Percentiles rank a stretch among this genome's conserved stretches.
Evolutionary conservation across 495 filamentous ascomycete genomes (phyloP).

Genomic region (Talaromyces borbonicus): DNA sequence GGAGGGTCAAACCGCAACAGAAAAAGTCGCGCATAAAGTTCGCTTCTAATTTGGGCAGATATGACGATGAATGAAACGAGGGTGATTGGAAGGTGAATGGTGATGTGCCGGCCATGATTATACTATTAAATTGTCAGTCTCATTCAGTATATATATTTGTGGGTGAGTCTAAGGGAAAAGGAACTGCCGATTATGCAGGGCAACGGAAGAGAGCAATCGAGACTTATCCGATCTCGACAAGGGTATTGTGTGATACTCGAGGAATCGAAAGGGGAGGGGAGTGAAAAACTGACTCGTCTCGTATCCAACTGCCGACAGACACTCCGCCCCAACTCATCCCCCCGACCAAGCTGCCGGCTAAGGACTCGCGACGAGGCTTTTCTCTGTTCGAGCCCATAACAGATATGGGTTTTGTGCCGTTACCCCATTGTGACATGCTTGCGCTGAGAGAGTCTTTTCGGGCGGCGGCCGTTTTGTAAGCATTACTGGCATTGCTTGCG

Average conservation of each 20-base stretch:
- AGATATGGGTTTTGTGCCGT: conserved; percentile 77
- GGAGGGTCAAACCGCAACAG: conserved; percentile 80
- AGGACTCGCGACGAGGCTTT: conserved; percentile 67
- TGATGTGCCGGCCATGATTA: conserved; percentile 93
- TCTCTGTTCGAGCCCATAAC: conserved; percentile 68
- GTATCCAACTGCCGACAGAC: conserved; percentile 92
- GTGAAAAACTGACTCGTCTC: conserved; percentile 60
- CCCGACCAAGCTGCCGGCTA: conserved; percentile 77
- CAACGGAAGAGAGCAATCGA: not conserved
- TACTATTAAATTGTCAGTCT: conserved; percentile 40
- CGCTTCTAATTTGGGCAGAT: conserved; percentile 93
- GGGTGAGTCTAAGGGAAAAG: not conserved
- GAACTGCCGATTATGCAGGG: conserved; percentile 18
- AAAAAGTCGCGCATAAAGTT: conserved; percentile 94
- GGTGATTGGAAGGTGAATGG: conserved; percentile 85
- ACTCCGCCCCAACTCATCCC: conserved; percentile 98
- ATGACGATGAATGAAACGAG: conserved; percentile 94
- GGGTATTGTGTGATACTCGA: not conserved
- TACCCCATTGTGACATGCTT: conserved; percentile 48
- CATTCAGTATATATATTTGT: not conserved
- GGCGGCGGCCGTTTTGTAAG: conserved; percentile 31
- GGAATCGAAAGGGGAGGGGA: conserved; percentile 4
- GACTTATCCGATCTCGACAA: too few species aligned
- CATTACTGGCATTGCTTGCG: conserved; percentile 25
- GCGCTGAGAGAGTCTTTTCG: conserved; percentile 64